phyloP scores from a whole-genome alignment of 1,139 yeast genomes.

The Waltiozyma sp. region DNA sequence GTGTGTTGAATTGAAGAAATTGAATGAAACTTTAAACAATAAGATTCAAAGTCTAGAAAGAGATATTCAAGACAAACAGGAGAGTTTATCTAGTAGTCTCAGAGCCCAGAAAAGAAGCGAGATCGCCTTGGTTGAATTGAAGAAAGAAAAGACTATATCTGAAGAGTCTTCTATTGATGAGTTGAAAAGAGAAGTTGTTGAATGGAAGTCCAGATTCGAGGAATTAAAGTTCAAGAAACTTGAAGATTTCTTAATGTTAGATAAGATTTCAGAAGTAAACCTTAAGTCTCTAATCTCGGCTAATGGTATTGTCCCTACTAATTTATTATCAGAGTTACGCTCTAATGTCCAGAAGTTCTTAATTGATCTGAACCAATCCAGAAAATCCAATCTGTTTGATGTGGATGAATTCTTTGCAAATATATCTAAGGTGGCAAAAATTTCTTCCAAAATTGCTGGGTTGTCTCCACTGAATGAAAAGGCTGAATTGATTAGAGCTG shows the following conservation, averaged over 20 bases:
- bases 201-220: conserved; percentile 12
- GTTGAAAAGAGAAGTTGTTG: conserved; percentile 21
- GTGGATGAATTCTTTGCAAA: conserved; percentile 39
- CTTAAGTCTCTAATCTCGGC: conserved; percentile 6
- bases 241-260: conserved; percentile 8
- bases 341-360: conserved; percentile 10
- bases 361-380: conserved; percentile 4
- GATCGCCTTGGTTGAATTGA: neutral
- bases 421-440: conserved; percentile 40
- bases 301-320: conserved; percentile 15
- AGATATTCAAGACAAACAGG: conserved; percentile 1
- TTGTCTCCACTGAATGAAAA: conserved; percentile 29
- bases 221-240: conserved; percentile 18
- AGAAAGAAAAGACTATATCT: neutral
- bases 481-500: conserved; percentile 41
- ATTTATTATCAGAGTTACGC: conserved; percentile 11
- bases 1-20: conserved; percentile 9
- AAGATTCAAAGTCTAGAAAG: conserved; percentile 10
- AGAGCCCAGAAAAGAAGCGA: neutral
- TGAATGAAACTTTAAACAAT: conserved; percentile 10
- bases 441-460: conserved; percentile 37
- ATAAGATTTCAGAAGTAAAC: conserved; percentile 3
- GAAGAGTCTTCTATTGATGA: conserved; percentile 1
- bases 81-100: neutral
- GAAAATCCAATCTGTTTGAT: conserved; percentile 10